Evolutionary conservation across 1,284 basidiomycete genomes (phyloP).

Genomic region (Lentinus polychrous): DNA sequence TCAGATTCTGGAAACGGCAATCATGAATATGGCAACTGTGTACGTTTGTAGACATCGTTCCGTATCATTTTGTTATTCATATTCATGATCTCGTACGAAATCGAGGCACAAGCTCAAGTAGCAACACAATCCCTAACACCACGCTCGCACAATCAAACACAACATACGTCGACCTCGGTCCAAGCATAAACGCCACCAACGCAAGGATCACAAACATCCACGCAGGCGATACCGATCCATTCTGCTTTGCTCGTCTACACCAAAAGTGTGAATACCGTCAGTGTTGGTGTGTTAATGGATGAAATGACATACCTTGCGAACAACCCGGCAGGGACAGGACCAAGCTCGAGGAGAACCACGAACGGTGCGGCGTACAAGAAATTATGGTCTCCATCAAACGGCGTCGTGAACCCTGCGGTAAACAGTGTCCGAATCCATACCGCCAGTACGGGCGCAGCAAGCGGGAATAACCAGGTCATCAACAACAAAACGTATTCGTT

Average conservation of each 20-base stretch:
- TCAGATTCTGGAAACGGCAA: too few species aligned
- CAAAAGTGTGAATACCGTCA: constrained; percentile 1
- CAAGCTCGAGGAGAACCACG: constrained; percentile 55
- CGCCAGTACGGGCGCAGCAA: constrained; percentile 72
- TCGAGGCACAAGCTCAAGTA: constrained; percentile 3
- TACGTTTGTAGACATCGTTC: too few species aligned
- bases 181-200: constrained; percentile 46
- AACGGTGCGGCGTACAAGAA: constrained; percentile 62
- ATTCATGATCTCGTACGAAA: neutral
- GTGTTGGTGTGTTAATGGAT: neutral
- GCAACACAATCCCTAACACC: constrained; percentile 18
- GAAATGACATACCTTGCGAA: constrained; percentile 10
- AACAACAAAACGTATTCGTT: constrained; percentile 63
- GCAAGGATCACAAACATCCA: constrained; percentile 40
- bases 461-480: constrained; percentile 81
- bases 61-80: too few species aligned
- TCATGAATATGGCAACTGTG: too few species aligned
- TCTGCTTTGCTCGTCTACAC: neutral
- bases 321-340: constrained; percentile 14
- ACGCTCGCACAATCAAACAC: constrained; percentile 44
- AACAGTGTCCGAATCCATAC: constrained; percentile 87
- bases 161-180: constrained; percentile 52
- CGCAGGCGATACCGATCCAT: constrained; percentile 12
- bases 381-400: constrained; percentile 75
- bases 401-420: constrained; percentile 66